Evolutionary conservation across 805 yeast genomes (phyloP).

Genomic region (Ogataea sp.): DNA sequence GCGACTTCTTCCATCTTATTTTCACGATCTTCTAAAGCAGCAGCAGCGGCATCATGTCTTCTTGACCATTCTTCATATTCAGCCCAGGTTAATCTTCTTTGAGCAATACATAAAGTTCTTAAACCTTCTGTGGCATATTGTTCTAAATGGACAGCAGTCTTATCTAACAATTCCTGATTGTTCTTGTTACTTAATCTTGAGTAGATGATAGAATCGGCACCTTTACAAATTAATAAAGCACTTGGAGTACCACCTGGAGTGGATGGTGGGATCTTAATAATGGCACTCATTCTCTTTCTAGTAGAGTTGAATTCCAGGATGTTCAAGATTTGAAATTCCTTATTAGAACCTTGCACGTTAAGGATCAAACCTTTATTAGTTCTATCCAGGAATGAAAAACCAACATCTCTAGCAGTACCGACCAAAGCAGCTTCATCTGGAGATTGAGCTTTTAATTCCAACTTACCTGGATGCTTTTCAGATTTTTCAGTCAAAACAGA

Average conservation of each 20-base stretch:
- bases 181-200: slow-evolving; percentile 27
- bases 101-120: slow-evolving; percentile 67
- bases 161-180: slow-evolving; percentile 37
- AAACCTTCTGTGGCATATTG: slow-evolving; percentile 71
- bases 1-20: slow-evolving; percentile 43
- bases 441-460: slow-evolving; percentile 65
- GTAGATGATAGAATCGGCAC: slow-evolving; percentile 71
- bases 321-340: slow-evolving; percentile 66
- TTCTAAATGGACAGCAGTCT: slow-evolving; percentile 58
- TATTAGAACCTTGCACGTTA: slow-evolving; percentile 60
- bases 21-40: slow-evolving; percentile 51
- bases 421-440: slow-evolving; percentile 88
- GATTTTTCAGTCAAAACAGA: slow-evolving; percentile 67
- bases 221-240: slow-evolving; percentile 57
- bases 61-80: slow-evolving; percentile 47
- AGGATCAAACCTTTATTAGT: slow-evolving; percentile 63
- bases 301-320: slow-evolving; percentile 75
- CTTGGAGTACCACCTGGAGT: slow-evolving; percentile 36
- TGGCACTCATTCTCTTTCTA: slow-evolving; percentile 73
- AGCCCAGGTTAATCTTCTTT: slow-evolving; percentile 36
- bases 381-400: slow-evolving; percentile 56
- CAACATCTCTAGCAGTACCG: slow-evolving; percentile 72
- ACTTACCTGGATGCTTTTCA: slow-evolving; percentile 46
- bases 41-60: slow-evolving; percentile 49
- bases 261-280: slow-evolving; percentile 49